phyloP scores from a whole-genome alignment of 306 rosid species.

The Prosopis cineraria region DNA sequence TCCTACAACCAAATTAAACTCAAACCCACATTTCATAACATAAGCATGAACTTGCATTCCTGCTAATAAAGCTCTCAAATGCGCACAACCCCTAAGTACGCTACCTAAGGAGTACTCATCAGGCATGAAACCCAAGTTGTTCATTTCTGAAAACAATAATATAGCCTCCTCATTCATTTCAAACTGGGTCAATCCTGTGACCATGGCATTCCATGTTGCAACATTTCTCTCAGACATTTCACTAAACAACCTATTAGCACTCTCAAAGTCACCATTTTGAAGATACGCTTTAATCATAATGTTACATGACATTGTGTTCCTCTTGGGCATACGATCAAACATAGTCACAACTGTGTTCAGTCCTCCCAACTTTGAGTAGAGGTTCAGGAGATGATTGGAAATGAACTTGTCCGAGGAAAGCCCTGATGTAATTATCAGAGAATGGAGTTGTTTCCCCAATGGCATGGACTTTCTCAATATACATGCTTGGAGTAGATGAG shows the following conservation, averaged over 20 bases:
- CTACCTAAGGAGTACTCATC: constrained; percentile 86
- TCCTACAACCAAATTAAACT: constrained; percentile 69
- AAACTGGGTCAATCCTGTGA: constrained; percentile 66
- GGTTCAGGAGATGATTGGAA: constrained; percentile 74
- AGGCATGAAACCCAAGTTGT: constrained; percentile 61
- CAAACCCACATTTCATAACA: constrained; percentile 75
- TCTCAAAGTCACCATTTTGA: constrained; percentile 52
- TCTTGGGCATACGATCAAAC: constrained; percentile 57
- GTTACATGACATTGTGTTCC: constrained; percentile 84
- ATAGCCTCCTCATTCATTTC: constrained; percentile 66
- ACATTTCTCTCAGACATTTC: constrained; percentile 82
- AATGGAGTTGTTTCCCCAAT: constrained; percentile 74
- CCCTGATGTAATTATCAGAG: constrained; percentile 73
- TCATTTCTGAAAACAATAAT: constrained; percentile 61
- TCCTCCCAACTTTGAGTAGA: constrained; percentile 76
- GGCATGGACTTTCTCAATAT: constrained; percentile 51
- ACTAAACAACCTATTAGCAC: constrained; percentile 68
- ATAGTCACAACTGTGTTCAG: constrained; percentile 47
- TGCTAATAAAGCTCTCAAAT: constrained; percentile 52
- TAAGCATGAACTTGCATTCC: constrained; percentile 81
- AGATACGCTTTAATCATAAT: constrained; percentile 69
- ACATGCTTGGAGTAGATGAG: constrained; percentile 75
- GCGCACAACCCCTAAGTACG: constrained; percentile 85
- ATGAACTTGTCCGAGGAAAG: constrained; percentile 69
- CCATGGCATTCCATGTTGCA: constrained; percentile 89